These are phyloP conservation scores for Teunomyces aglyptinius DNA, from an alignment of 805 yeast genomes.

Conservation along the genomic window DNA sequence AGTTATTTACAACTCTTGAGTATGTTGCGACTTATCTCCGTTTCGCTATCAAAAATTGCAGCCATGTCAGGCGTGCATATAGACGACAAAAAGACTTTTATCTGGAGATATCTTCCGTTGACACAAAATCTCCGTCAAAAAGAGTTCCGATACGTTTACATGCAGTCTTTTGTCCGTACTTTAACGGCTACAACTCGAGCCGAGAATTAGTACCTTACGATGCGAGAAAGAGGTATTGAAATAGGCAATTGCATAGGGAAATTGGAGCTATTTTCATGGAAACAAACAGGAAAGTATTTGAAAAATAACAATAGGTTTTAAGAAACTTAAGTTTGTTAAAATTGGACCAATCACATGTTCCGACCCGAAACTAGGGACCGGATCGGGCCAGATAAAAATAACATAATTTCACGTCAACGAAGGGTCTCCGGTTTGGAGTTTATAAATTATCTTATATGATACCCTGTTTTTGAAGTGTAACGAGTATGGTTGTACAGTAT, in stretches of 20 bases:
- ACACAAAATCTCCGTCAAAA: neutral
- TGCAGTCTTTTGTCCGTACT: neutral
- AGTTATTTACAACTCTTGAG: too few species aligned
- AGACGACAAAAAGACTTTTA: neutral
- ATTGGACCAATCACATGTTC: neutral
- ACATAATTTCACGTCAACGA: too few species aligned
- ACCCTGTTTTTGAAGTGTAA: neutral
- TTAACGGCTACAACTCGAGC: neutral
- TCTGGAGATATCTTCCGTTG: neutral
- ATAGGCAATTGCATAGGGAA: too few species aligned
- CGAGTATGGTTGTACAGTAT: constrained; percentile 1
- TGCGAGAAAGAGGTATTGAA: too few species aligned
- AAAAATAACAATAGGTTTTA: neutral
- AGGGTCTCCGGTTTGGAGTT: neutral
- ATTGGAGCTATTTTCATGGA: too few species aligned
- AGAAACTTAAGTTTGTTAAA: neutral
- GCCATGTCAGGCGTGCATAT: neutral
- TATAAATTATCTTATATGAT: neutral
- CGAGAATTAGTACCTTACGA: neutral
- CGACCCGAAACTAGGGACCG: neutral
- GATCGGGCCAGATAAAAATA: neutral
- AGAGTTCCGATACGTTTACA: neutral
- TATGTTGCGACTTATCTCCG: neutral
- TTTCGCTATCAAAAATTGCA: neutral
- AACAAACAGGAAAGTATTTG: neutral